phyloP scores from a whole-genome alignment of 75 land plant species.

The Chamaecyparis obtusa region DNA sequence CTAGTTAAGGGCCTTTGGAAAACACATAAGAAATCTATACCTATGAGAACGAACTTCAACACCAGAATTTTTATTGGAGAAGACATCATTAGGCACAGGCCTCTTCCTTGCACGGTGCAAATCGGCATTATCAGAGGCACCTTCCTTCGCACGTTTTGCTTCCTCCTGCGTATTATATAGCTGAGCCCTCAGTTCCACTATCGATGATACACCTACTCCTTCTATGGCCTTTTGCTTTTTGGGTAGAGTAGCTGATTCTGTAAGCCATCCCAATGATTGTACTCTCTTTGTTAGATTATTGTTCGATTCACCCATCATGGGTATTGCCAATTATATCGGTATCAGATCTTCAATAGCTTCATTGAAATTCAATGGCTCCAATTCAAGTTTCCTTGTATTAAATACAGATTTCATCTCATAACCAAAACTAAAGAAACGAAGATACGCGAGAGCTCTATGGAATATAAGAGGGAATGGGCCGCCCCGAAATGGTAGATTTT shows the following conservation, averaged over 20 bases:
- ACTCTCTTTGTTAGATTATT: constrained; percentile 30
- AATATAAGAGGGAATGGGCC: too few species aligned
- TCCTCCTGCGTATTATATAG: constrained; percentile 87
- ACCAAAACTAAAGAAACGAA: too few species aligned
- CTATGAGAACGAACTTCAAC: constrained; percentile 76
- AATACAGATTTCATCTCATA: neutral
- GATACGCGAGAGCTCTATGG: too few species aligned
- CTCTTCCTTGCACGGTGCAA: constrained; percentile 63
- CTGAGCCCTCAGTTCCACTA: constrained; percentile 89
- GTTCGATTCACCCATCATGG: neutral
- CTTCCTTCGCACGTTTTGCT: constrained; percentile 46
- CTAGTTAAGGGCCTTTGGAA: neutral
- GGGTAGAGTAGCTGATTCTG: constrained; percentile 90
- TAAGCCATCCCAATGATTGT: constrained; percentile 97
- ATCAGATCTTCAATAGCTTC: neutral
- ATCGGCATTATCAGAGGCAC: constrained; percentile 34
- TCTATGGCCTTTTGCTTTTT: constrained; percentile 76
- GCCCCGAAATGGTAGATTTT: too few species aligned
- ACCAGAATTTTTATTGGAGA: constrained; percentile 69
- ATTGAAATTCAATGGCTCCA: neutral
- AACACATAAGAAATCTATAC: constrained; percentile 18
- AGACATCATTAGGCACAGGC: constrained; percentile 31
- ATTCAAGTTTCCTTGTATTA: neutral
- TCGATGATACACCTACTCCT: constrained; percentile 89
- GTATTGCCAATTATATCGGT: neutral